Base-by-base conservation (phyloP, 2,329 filamentous ascomycete genomes). In the Xylaria sp. region DNA sequence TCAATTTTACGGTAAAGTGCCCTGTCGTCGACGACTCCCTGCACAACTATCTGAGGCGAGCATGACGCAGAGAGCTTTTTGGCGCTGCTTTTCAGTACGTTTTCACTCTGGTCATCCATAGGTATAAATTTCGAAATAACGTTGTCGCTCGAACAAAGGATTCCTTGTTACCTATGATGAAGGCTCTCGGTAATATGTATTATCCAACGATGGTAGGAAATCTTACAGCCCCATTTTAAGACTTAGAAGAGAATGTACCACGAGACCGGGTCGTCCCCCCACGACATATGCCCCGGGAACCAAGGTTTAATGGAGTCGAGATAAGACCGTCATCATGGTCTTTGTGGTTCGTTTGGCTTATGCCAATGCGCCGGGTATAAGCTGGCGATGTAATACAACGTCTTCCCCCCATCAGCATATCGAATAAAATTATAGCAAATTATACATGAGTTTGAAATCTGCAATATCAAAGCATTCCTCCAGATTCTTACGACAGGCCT, bases 1-100 rank as follows among this genome's bases (percentile, higher is more conserved):
- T 90, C 87, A 57, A 90, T 84, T 76, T 85, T 88, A 67, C 84
- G 83, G 36, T 62, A 66, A 18, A 62, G 64, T 3, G 9, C 52
- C 25, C 12, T 52, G 12, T 62, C 63, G 13, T 55, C 41, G 12
- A 65, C 15, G 10, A 52, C 7, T 32, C 25, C 10, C 25, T 52
- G 48, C 8, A 32, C 15, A 6, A 6, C 48, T 6, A n/a, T 48
- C 36, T 5, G 25, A n/a, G 13, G 28, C 15, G 18, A 34, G 20
- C 15, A 30, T 30, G 30, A 15, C 12, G 4, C 56, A 9, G 46
- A 32, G 23, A 46, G 46, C 20, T 8, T 6, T 52, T 46, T 36
- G 9, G 6, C 39, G 25, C 7, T 15, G 15, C 18, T 28, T 4
- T 30, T 25, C 4, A 4, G n/a, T 25, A 4, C 23, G 4, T 55